These are phyloP conservation scores for Dipteronia dyeriana DNA, from an alignment of 345 rosid genomes.

Conservation along the genomic window DNA sequence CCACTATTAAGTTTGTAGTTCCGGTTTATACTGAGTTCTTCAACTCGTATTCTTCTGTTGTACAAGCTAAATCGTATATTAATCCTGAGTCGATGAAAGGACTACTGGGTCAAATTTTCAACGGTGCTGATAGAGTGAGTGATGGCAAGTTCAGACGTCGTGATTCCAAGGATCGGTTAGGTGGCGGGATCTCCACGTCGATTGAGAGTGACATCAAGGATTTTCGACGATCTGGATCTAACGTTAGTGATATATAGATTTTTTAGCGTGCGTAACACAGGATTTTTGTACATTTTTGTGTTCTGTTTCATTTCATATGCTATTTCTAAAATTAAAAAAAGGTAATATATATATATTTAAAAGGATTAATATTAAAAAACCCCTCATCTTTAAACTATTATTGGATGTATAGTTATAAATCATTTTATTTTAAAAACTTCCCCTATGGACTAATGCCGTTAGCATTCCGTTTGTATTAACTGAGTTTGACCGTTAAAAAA, in stretches of 20 bases:
- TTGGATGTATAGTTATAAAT: no score
- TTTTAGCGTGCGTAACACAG: background rate
- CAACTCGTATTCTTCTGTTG: conserved; percentile 18
- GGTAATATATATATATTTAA: no score
- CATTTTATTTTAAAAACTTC: no score
- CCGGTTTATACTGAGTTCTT: conserved; percentile 45
- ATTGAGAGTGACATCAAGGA: conserved; percentile 29
- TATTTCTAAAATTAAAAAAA: no score
- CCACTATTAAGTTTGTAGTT: conserved; percentile 46
- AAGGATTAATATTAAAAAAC: no score
- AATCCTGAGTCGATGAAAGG: conserved; percentile 35
- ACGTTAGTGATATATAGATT: conserved; percentile 18
- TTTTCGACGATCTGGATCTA: conserved; percentile 32
- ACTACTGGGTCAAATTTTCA: conserved; percentile 33
- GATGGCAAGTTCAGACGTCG: conserved; percentile 37
- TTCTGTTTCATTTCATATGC: background rate
- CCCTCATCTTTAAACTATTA: no score
- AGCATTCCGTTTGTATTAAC: no score
- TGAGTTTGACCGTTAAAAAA: no score
- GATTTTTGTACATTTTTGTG: background rate
- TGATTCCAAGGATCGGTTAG: conserved; percentile 29
- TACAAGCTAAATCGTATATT: conserved; percentile 26
- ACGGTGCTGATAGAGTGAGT: conserved; percentile 24
- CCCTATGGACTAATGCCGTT: no score
- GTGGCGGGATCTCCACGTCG: conserved; percentile 15